Evolutionary conservation across 2,329 filamentous ascomycete species (phyloP), one percentile per base, ranked within the genome.

Genomic region (Penicillium sp.): DNA sequence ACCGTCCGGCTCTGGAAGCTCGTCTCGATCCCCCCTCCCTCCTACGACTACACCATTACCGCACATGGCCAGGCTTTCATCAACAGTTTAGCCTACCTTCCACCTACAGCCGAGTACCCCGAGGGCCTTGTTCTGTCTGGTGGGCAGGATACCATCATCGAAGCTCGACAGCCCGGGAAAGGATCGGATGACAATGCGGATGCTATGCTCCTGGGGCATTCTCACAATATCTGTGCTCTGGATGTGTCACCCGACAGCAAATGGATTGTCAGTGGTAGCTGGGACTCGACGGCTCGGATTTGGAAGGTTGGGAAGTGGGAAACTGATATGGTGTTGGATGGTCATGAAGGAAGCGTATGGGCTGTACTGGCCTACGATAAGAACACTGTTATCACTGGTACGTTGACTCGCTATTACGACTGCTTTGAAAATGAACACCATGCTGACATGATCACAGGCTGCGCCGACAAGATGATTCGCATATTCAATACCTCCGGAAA

Each of bases 261-360:
- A 41, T 89, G 85, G 69, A 79, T 97, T 36, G 86, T 96, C 42
- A 97, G 92, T 59, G 94, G 92, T 28, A 89, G 92, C 63, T 99
- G 94, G 94, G 94, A 99, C 71, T 84, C 84, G 27, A 88, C 91
- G 58, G 92, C 90, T 25, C 86, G 90, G 48, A 76, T 97, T 46
- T 99, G 94, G 94, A 81, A 80, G 56, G 77, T 94, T n/a, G 83
- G 83, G 36, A 91, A 87, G 60, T 96, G 92, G 89, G 90, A 95
- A 66, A 83, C 83, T 9, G 83, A 88, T 57, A 74, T 85, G 28
- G 76, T 87, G 42, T 78, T 99, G 16, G 75, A 83, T 41, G 91
- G 90, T 5, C 91, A 96, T 65, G 82, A 87, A 49, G 88, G 83
- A 35, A 87, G 87, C 44, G 91, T 99, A 13, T 97, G 92, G 92